Conservation (phyloP, 2,329 filamentous ascomycete genomes). For the Tricladium varicosporioides region DNA sequence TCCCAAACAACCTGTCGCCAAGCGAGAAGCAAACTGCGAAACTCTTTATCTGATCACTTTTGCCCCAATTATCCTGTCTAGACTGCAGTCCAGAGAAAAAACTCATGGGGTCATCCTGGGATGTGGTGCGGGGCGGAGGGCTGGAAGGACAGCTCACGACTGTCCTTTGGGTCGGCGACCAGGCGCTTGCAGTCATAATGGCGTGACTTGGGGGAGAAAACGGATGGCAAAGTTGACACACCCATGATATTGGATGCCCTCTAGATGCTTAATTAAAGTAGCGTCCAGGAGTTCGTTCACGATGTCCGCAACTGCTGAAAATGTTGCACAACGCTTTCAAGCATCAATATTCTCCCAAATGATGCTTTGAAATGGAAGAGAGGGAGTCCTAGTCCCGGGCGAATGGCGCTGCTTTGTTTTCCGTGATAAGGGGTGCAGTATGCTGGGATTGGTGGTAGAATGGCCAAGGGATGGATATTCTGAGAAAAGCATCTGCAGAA, state of each 20-base stretch:
- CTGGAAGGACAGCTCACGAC: constrained; percentile 6
- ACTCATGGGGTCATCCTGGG: constrained; percentile 8
- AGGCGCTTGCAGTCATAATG: constrained; percentile 19
- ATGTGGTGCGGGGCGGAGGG: neutral
- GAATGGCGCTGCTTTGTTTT: neutral
- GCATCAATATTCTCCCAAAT: too few species aligned
- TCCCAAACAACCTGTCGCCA: neutral
- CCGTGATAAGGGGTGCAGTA: neutral
- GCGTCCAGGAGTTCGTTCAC: neutral
- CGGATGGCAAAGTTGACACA: constrained; percentile 1
- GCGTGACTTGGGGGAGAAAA: constrained; percentile 19
- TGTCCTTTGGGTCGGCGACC: constrained; percentile 1
- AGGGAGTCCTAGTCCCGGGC: too few species aligned
- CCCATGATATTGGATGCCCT: constrained; percentile 7
- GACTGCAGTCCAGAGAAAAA: constrained; percentile 5
- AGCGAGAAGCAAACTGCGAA: neutral
- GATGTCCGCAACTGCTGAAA: neutral
- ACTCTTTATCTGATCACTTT: neutral
- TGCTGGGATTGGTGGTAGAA: neutral
- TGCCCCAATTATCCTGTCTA: constrained; percentile 3
- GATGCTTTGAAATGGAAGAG: too few species aligned
- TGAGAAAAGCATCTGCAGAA: neutral
- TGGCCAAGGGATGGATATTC: neutral
- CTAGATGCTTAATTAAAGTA: neutral
- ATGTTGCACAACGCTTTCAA: neutral